Base-by-base conservation (phyloP, 441 rosid species). In the Gossypium lobatum region DNA sequence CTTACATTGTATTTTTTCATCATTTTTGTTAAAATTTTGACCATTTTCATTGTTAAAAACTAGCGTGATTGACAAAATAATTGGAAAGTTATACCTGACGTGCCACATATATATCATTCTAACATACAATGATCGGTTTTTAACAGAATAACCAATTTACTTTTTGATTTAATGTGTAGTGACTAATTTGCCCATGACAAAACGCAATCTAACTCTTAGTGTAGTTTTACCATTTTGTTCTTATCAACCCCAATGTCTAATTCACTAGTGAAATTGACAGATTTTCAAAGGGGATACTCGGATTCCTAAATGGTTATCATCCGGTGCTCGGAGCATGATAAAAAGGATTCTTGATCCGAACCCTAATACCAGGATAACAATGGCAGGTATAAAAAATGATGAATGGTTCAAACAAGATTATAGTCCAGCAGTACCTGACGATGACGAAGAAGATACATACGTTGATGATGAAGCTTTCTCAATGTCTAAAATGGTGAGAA, bases 261-360 rank as follows among this genome's bases (percentile, higher is more conserved):
- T 55, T 14, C 42, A 71, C 23, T 42, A 74, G 28, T 18, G 52
- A 64, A n/a, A 61, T 80, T 78, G 31, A 39, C 81, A 95, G 99
- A 91, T 95, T 73, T 87, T 91, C 79, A 95, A 91, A 88, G 99
- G 98, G 67, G 93, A 95, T 34, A 75, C 89, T 79, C 92, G 85
- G 76, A 80, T 91, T 59, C 97, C 99, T 13, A 89, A 88, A 74
- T 93, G 95, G 96, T 73, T 95, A 71, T 85, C 98, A 46, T 72
- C 84, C 6, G 96, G 93, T 55, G 99, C 99, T 64, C 84, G 82
- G 80, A 88, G 84, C 81, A 70, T 95, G 82, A 79, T 93, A 68
- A 86, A 80, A 82, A 87, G 85, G 82, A 91, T 95, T 82, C 95
- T 95, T 6, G 98, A 95, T 82, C 96, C 97, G 58, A 89, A 93